phyloP scores from a whole-genome alignment of 441 rosid genomes.

The Syzygium malaccense region DNA sequence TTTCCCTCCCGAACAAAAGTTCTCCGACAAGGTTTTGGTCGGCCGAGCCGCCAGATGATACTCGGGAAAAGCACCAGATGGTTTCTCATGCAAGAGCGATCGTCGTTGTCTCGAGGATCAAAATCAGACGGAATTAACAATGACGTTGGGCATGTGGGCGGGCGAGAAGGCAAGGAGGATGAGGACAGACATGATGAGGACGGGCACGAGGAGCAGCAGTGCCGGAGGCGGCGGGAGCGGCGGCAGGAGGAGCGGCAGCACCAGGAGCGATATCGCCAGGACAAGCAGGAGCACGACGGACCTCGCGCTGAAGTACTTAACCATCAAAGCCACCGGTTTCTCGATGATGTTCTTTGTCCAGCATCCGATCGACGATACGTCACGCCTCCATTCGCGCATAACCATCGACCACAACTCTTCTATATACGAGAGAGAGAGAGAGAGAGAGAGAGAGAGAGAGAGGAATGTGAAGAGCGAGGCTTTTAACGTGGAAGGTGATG shows the following conservation, averaged over 20 bases:
- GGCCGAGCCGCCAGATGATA: not conserved
- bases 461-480: not conserved
- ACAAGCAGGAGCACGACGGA: not conserved
- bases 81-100: not conserved
- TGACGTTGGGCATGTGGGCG: not conserved
- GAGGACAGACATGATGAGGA: slow-evolving; percentile 5
- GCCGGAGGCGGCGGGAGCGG: slow-evolving; percentile 6
- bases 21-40: not conserved
- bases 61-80: not conserved
- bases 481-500: not conserved
- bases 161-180: slow-evolving; percentile 1
- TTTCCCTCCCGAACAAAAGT: not conserved
- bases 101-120: not conserved
- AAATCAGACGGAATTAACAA: not conserved
- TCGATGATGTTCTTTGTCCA: not conserved
- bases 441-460: not conserved
- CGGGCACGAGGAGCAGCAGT: slow-evolving; percentile 5
- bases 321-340: not conserved
- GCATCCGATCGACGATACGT: not conserved
- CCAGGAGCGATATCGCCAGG: not conserved
- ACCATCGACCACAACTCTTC: not conserved
- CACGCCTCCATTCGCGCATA: not conserved
- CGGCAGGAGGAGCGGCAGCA: not conserved
- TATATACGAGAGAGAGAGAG: not conserved
- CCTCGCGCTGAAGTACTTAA: not conserved